phyloP scores from a whole-genome alignment of 495 filamentous ascomycete genomes.

The Aspergillus hancockii region DNA sequence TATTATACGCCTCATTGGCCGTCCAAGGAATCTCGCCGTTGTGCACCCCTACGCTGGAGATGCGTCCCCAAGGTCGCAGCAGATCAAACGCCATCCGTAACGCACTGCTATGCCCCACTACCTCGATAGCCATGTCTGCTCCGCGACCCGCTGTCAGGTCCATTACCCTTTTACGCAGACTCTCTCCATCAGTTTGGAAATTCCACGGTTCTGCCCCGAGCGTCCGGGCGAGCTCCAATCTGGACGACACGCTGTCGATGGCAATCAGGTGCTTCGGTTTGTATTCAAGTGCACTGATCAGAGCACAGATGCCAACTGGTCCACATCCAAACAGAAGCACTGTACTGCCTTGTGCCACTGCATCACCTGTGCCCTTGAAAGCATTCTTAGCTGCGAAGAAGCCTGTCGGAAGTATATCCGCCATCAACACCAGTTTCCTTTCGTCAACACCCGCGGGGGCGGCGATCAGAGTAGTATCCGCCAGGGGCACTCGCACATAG shows the following conservation, averaged over 20 bases:
- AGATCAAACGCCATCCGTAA: constrained; percentile 77
- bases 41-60: constrained; percentile 88
- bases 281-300: constrained; percentile 73
- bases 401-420: constrained; percentile 66
- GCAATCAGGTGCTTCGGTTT: constrained; percentile 73
- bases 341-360: too few relatives aligned
- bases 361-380: too few relatives aligned
- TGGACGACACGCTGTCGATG: constrained; percentile 71
- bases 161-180: too few relatives aligned
- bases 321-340: constrained; percentile 86
- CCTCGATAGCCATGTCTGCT: too few relatives aligned
- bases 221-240: constrained; percentile 66
- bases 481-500: constrained; percentile 77
- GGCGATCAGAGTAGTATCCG: constrained; percentile 71
- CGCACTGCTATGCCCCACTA: constrained; percentile 76
- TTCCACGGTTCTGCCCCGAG: constrained; percentile 80
- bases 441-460: constrained; percentile 67
- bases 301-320: constrained; percentile 78
- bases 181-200: too few relatives aligned
- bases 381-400: too few relatives aligned
- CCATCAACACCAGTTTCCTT: constrained; percentile 65
- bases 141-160: too few relatives aligned
- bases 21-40: constrained; percentile 77
- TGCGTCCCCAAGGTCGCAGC: constrained; percentile 76
- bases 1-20: constrained; percentile 70